These are phyloP conservation scores for Dictyostelium firmibasis DNA, from an alignment of 78 protist species.

Conservation along the genomic window DNA sequence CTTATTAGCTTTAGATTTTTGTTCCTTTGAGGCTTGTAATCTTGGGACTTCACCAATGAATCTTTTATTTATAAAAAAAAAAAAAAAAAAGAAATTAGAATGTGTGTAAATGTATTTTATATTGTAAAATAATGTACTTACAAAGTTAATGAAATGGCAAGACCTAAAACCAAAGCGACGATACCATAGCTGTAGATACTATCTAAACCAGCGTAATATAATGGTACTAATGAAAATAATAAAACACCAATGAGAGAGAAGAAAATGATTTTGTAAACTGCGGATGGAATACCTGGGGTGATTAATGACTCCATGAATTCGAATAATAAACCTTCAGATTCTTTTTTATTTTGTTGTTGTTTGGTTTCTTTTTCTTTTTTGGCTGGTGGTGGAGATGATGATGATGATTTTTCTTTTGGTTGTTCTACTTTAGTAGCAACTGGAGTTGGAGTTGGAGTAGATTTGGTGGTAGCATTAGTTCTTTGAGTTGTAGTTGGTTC, in stretches of 20 bases:
- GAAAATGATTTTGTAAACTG: constrained; percentile 15
- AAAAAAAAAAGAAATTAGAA: neutral
- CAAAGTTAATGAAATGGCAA: constrained; percentile 31
- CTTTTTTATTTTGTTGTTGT: neutral
- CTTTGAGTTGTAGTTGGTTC: neutral
- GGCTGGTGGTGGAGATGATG: neutral
- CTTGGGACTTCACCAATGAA: neutral
- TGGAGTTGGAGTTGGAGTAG: neutral
- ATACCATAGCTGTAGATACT: neutral
- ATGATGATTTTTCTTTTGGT: neutral
- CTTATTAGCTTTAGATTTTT: neutral
- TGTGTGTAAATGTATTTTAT: too few relatives aligned
- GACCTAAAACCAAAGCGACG: neutral
- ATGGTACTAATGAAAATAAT: constrained; percentile 1
- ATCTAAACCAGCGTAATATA: constrained; percentile 3
- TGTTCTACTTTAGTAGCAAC: neutral
- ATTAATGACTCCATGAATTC: constrained; percentile 22
- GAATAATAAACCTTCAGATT: constrained; percentile 5
- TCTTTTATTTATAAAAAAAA: neutral
- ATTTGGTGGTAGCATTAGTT: neutral
- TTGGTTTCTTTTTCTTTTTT: neutral
- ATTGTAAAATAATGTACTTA: too few relatives aligned
- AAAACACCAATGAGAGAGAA: constrained; percentile 4
- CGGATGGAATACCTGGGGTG: constrained; percentile 48
- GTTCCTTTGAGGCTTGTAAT: neutral